A percentile compares a stretch with the other conserved stretches of the same genome.
These are phyloP conservation scores for Krasilnikovozyma curviuscula DNA, from an alignment of 768 basidiomycete species.

Conservation along the genomic window DNA sequence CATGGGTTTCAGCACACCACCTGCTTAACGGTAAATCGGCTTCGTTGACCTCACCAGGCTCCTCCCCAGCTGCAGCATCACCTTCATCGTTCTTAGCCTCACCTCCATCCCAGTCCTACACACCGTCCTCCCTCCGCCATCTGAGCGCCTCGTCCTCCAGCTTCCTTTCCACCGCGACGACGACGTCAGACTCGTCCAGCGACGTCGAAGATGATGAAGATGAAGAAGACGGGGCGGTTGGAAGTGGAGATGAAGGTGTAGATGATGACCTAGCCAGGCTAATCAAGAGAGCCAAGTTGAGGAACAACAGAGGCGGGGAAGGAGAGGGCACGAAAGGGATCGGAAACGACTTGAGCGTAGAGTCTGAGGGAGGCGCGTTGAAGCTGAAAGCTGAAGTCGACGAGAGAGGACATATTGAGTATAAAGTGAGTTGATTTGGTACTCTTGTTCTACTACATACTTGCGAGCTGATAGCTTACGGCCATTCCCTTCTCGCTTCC, in stretches of 20 bases:
- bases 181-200: not conserved
- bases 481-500: not conserved
- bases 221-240: not conserved
- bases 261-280: not conserved
- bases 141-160: not conserved
- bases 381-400: constrained; percentile 10
- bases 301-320: not conserved
- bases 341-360: not conserved
- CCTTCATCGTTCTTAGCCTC: not conserved
- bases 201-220: not conserved
- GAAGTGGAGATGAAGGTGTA: too few relatives aligned
- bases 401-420: constrained; percentile 14
- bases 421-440: constrained; percentile 10
- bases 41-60: not conserved
- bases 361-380: not conserved
- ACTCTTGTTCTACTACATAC: not conserved
- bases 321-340: not conserved
- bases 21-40: too few relatives aligned
- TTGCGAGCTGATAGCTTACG: not conserved
- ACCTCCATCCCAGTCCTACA: not conserved
- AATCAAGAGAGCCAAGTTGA: constrained; percentile 1
- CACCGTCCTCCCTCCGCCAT: not conserved
- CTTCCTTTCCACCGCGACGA: not conserved
- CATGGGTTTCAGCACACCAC: not conserved
- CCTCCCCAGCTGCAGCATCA: not conserved